These are phyloP conservation scores for Gorgonomyces haynaldii DNA, from an alignment of 192 early-diverging fungal species.

Conservation along the genomic window DNA sequence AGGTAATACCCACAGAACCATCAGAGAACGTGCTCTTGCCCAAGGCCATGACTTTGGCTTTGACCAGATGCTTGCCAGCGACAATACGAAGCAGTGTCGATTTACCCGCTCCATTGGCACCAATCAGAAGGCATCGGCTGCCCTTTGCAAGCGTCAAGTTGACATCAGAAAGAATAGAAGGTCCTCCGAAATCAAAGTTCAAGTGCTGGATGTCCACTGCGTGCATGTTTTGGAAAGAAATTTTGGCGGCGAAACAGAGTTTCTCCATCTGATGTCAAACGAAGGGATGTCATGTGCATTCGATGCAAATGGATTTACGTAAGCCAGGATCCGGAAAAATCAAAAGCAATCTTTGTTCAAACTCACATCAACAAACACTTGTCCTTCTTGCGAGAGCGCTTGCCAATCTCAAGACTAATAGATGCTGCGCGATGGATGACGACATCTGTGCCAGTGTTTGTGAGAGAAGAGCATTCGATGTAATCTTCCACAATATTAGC, in stretches of 20 bases:
- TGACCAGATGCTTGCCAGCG: constrained; percentile 58
- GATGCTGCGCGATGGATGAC: too few species aligned
- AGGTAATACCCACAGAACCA: constrained; percentile 46
- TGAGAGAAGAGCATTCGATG: constrained; percentile 1
- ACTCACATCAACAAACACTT: not conserved
- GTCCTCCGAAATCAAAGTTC: constrained; percentile 47
- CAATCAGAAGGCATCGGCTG: constrained; percentile 55
- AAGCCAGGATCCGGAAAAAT: too few species aligned
- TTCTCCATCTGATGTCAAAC: too few species aligned
- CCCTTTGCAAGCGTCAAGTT: constrained; percentile 39
- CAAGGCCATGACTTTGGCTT: constrained; percentile 36
- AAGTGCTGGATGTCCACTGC: constrained; percentile 40
- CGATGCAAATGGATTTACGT: too few species aligned
- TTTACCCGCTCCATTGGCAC: constrained; percentile 63
- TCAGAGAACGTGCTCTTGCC: constrained; percentile 59
- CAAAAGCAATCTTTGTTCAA: not conserved
- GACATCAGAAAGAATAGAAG: constrained; percentile 42
- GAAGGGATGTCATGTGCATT: too few species aligned
- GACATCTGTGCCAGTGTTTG: too few species aligned
- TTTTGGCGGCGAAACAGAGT: too few species aligned
- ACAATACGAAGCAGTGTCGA: constrained; percentile 57
- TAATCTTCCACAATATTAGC: not conserved
- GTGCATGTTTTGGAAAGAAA: not conserved
- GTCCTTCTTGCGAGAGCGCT: not conserved
- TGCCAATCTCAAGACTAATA: too few species aligned